Percentiles rank a stretch among this genome's conserved stretches.
Conservation (phyloP, 1,284 basidiomycete species). For the Agroathelia rolfsii region DNA sequence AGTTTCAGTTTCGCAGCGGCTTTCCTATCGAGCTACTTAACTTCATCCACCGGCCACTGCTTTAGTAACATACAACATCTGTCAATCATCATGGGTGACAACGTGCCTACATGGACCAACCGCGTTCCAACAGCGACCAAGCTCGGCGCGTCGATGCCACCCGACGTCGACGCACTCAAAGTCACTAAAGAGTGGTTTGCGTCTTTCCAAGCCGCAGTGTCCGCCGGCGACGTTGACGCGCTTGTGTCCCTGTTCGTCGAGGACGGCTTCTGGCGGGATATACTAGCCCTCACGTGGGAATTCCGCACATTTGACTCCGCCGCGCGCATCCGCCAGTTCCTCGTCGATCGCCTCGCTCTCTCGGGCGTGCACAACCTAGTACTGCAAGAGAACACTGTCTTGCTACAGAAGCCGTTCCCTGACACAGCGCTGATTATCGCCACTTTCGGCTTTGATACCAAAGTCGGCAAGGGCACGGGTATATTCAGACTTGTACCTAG, state of each 20-base stretch:
- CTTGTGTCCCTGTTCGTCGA: slow-evolving; percentile 17
- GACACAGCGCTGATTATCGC: slow-evolving; percentile 18
- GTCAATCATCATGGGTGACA: no score
- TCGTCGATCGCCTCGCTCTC: slow-evolving; percentile 13
- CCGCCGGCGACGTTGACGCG: slow-evolving; percentile 15
- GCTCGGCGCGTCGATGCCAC: slow-evolving; percentile 7
- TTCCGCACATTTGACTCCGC: slow-evolving; percentile 18
- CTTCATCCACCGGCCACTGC: no score
- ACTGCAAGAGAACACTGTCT: slow-evolving; percentile 13
- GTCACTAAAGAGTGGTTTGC: slow-evolving; percentile 20
- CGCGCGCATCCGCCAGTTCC: slow-evolving; percentile 15
- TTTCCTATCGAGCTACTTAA: no score
- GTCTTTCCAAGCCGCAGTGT: slow-evolving; percentile 17
- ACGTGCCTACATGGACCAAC: no score
- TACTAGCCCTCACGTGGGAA: slow-evolving; percentile 20
- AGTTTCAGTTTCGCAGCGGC: no score
- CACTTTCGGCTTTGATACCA: slow-evolving; percentile 17
- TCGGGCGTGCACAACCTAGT: slow-evolving; percentile 18
- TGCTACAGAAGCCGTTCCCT: slow-evolving; percentile 15
- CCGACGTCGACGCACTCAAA: slow-evolving; percentile 13
- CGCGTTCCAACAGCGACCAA: slow-evolving; percentile 2
- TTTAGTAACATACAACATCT: no score
- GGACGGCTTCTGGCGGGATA: slow-evolving; percentile 21
- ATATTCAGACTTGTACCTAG: slow-evolving; percentile 15
- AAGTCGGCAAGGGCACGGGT: slow-evolving; percentile 15